Percentiles rank a stretch among this genome's conserved stretches.
These are phyloP conservation scores for Crithidia fasciculata DNA, from an alignment of 208 protist genomes.

Conservation along the genomic window DNA sequence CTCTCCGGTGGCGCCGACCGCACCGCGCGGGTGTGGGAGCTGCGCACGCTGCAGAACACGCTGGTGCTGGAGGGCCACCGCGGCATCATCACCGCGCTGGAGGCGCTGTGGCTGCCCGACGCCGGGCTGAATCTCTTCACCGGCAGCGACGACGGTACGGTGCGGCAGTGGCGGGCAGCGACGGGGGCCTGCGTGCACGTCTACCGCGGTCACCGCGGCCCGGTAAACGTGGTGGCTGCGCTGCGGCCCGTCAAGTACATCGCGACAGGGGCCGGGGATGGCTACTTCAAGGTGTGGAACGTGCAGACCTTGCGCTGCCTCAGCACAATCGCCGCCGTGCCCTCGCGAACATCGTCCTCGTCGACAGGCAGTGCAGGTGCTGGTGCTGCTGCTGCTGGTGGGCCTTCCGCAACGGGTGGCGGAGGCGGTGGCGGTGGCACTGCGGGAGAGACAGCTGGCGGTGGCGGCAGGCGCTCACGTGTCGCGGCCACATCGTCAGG, in stretches of 20 bases:
- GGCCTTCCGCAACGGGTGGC: no score
- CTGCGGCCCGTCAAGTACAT: slow-evolving; percentile 37
- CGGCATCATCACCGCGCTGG: slow-evolving; percentile 36
- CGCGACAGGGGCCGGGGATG: slow-evolving; percentile 41
- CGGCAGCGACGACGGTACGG: slow-evolving; percentile 57
- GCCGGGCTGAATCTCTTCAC: slow-evolving; percentile 47
- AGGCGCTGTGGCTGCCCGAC: slow-evolving; percentile 26
- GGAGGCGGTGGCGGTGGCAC: no score
- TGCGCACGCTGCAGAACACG: slow-evolving; percentile 47
- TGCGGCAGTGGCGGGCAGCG: slow-evolving; percentile 54
- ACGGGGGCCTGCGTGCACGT: slow-evolving; percentile 49
- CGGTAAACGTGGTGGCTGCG: slow-evolving; percentile 45
- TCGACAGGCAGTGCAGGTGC: neutral
- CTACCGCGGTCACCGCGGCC: slow-evolving; percentile 42
- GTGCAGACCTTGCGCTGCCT: slow-evolving; percentile 39
- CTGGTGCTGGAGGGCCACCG: slow-evolving; percentile 47
- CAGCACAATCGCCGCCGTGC: slow-evolving; percentile 34
- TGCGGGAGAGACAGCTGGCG: neutral
- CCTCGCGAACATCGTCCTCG: neutral
- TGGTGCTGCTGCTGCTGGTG: neutral
- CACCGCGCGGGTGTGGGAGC: slow-evolving; percentile 49
- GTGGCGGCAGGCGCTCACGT: neutral
- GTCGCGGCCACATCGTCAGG: neutral
- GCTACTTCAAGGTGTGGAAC: slow-evolving; percentile 46
- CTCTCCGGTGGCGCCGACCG: slow-evolving; percentile 47